Evolutionary conservation across 768 basidiomycete species (phyloP).

Genomic region (Mycena galopus): DNA sequence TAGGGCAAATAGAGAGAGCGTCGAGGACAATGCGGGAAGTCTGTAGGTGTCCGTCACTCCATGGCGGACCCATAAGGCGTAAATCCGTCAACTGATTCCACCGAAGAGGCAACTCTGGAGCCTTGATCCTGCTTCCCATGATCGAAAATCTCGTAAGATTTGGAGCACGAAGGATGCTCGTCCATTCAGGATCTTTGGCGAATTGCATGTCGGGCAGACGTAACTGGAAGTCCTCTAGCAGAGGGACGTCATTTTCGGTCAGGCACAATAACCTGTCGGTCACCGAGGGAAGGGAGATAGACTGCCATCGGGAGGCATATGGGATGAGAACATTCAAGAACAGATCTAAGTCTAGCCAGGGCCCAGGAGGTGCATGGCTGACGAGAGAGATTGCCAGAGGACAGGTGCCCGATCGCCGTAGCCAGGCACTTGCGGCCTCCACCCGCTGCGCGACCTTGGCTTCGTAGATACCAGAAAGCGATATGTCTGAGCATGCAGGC

Average conservation of each 20-base stretch:
- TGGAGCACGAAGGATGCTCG: background rate
- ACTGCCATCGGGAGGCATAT: conserved; percentile 8
- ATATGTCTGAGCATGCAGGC: background rate
- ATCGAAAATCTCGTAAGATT: background rate
- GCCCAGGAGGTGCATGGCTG: background rate
- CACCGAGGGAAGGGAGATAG: too few relatives aligned
- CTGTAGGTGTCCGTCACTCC: background rate
- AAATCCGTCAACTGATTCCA: background rate
- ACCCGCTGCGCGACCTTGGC: conserved; percentile 11
- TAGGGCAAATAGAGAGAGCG: background rate
- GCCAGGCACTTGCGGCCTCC: conserved; percentile 5
- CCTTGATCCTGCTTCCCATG: background rate
- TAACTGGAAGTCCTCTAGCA: too few relatives aligned
- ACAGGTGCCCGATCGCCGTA: background rate
- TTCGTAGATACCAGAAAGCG: background rate
- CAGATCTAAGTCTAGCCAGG: too few relatives aligned
- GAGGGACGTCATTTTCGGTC: too few relatives aligned
- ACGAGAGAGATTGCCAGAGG: background rate
- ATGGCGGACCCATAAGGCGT: background rate
- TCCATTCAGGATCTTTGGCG: background rate
- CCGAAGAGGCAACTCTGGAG: background rate
- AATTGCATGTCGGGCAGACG: too few relatives aligned
- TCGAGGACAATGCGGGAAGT: background rate
- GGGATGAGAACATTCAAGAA: background rate
- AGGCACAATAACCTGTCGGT: too few relatives aligned